These are phyloP conservation scores for Diplodia corticola DNA, from an alignment of 2,329 filamentous ascomycete genomes.

Conservation along the genomic window DNA sequence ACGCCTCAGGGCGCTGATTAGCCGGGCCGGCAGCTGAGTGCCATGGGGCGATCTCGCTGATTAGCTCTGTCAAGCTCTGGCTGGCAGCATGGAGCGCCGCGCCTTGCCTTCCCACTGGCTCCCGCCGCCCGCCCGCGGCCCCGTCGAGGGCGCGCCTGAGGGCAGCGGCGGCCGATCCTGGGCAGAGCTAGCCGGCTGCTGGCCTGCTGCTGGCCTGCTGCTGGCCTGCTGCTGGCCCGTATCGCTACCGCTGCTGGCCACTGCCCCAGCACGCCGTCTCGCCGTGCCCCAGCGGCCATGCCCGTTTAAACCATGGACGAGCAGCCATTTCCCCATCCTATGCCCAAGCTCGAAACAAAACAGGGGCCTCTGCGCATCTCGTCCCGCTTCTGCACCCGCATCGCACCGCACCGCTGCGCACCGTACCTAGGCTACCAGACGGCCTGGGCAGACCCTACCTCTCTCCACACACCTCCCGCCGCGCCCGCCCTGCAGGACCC, in stretches of 20 bases:
- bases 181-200: not conserved
- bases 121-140: constrained; percentile 22
- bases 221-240: not conserved
- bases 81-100: constrained; percentile 10
- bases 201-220: too few species aligned
- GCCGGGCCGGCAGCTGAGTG: constrained; percentile 4
- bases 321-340: constrained; percentile 19
- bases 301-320: constrained; percentile 21
- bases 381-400: constrained; percentile 34
- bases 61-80: constrained; percentile 19
- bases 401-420: constrained; percentile 36
- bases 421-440: constrained; percentile 26
- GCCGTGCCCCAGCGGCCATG: constrained; percentile 12
- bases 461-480: constrained; percentile 10
- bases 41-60: constrained; percentile 14
- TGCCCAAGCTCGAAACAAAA: constrained; percentile 32
- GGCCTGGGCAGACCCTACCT: constrained; percentile 20
- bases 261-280: constrained; percentile 8
- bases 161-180: constrained; percentile 6
- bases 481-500: constrained; percentile 11
- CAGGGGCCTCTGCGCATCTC: constrained; percentile 29
- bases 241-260: not conserved
- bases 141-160: constrained; percentile 15
- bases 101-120: constrained; percentile 24
- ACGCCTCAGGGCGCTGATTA: constrained; percentile 16